Conservation (phyloP, 305 asterid genomes). For the Fraxinus dipetala region DNA sequence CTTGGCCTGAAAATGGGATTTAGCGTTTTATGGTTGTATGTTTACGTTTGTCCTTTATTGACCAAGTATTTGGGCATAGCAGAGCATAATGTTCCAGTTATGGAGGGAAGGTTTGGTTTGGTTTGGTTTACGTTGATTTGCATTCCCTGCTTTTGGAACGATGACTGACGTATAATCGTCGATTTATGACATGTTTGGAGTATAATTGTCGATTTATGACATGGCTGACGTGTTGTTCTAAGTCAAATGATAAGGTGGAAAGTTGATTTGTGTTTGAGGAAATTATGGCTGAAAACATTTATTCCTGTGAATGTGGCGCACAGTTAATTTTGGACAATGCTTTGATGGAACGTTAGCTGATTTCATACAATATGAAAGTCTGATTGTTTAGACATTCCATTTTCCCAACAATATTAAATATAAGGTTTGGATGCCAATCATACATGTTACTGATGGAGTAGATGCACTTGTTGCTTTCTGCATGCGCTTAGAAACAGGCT, state of each 20-base stretch:
- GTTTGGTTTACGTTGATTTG: not conserved
- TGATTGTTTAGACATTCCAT: slow-evolving; percentile 10
- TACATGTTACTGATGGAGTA: slow-evolving; percentile 9
- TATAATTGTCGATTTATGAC: slow-evolving; percentile 6
- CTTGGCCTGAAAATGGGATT: not conserved
- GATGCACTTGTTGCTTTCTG: not conserved
- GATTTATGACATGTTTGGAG: not conserved
- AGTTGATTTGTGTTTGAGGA: slow-evolving; percentile 13
- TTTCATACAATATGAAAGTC: not conserved
- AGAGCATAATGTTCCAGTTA: not conserved
- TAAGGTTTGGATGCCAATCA: not conserved
- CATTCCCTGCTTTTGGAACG: not conserved
- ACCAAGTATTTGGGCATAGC: slow-evolving; percentile 7
- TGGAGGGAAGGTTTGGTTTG: not conserved
- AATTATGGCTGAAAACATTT: slow-evolving; percentile 10
- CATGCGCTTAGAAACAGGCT: not conserved
- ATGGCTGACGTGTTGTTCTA: not conserved
- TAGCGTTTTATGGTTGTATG: not conserved
- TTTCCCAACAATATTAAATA: not conserved
- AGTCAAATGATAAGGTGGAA: not conserved
- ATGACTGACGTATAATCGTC: not conserved
- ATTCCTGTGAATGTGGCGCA: not conserved
- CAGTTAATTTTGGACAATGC: slow-evolving; percentile 11
- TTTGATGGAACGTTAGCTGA: not conserved
- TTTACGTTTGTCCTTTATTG: slow-evolving; percentile 1